Base-by-base conservation (phyloP, 2,329 filamentous ascomycete species). In the Fusarium beomiforme region DNA sequence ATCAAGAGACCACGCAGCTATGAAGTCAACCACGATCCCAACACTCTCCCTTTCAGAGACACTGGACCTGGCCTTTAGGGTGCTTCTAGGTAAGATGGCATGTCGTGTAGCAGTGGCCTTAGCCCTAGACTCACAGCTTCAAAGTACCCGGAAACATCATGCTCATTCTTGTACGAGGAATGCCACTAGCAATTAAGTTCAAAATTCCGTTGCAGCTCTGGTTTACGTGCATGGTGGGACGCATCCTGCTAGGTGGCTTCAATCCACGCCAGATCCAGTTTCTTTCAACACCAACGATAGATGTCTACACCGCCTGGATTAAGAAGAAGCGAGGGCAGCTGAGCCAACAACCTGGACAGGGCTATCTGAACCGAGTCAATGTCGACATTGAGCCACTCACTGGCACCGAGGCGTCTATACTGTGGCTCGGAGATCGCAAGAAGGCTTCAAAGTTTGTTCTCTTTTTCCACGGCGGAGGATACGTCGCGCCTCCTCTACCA, bases 51-150 rank as follows among this genome's bases (percentile, higher is more conserved):
- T 17, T 1, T 4, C 8, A 1, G 49, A 51, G 33, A 51, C 19
- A 11, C 1, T 51, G 17, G 12, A 19, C 6, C 23, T 51, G 16
- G 49, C 17, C 0, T 7, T n/a, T 3, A 21, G 11, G 1, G 4
- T 51, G 4, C 33, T 37, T 8, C 17, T 37, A 9, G 21, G 47
- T 51, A 8, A 51, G 31, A 2, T 12, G 0, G 0, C 8, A 16
- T 2, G 6, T 11, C 31, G 13, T 3, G 4, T 1, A 1, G 24
- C 4, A n/a, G 3, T 12, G 2, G 34, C 5, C 1, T 4, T 24
- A 2, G 3, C 21, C 21, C 0, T 24, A 14, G 3, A 26, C 47
- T 51, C 6, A 51, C 31, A n/a, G 3, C 9, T 2, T 16, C 3
- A 11, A 29, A 51, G 49, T 37, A 17, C 49, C 49, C 3, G 33